These are phyloP conservation scores for Diplodia mutila DNA, from an alignment of 2,329 filamentous ascomycete species.

Conservation along the genomic window DNA sequence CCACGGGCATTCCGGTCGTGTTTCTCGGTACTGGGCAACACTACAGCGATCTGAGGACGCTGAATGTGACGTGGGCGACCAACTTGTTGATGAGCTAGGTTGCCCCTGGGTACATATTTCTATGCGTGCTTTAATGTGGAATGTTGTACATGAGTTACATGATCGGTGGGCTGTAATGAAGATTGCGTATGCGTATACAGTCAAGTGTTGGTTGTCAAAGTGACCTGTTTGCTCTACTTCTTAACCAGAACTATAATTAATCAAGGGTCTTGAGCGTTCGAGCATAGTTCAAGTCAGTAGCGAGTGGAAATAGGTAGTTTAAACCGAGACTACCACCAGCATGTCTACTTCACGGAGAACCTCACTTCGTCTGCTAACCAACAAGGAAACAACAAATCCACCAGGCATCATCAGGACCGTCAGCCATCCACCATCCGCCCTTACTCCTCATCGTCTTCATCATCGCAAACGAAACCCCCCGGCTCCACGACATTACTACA, in stretches of 20 bases:
- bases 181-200: background rate
- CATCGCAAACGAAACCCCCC: background rate
- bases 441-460: background rate
- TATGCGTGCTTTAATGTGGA: background rate
- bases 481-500: background rate
- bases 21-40: slow-evolving; percentile 80
- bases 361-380: background rate
- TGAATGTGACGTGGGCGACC: slow-evolving; percentile 68
- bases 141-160: background rate
- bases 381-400: background rate
- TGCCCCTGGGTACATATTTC: background rate
- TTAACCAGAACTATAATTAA: background rate
- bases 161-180: background rate
- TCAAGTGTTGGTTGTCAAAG: background rate
- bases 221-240: background rate
- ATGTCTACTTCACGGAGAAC: no score
- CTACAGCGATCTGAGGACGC: slow-evolving; percentile 66
- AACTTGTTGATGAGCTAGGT: slow-evolving; percentile 60
- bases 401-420: no score
- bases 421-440: background rate
- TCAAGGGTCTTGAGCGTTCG: background rate
- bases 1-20: slow-evolving; percentile 92
- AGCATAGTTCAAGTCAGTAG: background rate
- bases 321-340: no score
- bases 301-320: background rate